A percentile compares a stretch with the other conserved stretches of the same genome.
Evolutionary conservation across 2,329 filamentous ascomycete genomes (phyloP).

Genomic region (Colletotrichum paranaense): DNA sequence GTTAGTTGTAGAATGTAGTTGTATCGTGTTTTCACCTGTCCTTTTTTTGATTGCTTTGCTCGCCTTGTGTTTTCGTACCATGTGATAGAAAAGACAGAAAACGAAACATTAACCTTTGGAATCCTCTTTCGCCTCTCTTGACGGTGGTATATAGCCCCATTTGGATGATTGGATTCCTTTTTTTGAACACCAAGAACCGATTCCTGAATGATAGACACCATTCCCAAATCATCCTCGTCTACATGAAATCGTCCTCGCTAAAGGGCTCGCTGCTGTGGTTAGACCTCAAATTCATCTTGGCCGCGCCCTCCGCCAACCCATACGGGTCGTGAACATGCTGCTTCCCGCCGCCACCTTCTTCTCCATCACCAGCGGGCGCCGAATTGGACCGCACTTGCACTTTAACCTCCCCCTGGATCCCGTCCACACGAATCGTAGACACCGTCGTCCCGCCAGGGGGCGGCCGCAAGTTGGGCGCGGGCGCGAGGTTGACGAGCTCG

Average conservation of each 20-base stretch:
- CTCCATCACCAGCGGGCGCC: conserved; percentile 25
- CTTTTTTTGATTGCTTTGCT: background rate
- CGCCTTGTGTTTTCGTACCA: background rate
- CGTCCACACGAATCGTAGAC: conserved; percentile 64
- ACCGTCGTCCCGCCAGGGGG: conserved; percentile 48
- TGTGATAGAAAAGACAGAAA: background rate
- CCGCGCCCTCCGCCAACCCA: conserved; percentile 57
- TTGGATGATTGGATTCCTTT: background rate
- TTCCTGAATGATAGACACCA: background rate
- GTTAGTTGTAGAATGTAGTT: background rate
- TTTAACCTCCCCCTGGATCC: conserved; percentile 66
- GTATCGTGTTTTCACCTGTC: background rate
- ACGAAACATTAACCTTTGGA: background rate
- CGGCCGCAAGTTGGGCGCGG: conserved; percentile 51
- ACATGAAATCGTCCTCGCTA: conserved; percentile 60
- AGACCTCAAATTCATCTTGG: conserved; percentile 50
- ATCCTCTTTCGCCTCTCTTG: background rate
- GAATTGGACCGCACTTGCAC: conserved; percentile 58
- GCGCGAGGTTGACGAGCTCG: conserved; percentile 64
- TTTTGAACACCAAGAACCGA: background rate
- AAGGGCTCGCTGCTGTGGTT: conserved; percentile 44
- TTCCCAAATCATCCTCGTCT: conserved; percentile 24
- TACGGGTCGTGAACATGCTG: conserved; percentile 41
- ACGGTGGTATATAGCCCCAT: background rate
- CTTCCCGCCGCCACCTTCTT: conserved; percentile 23